These are phyloP conservation scores for Aegilops umbellulata DNA, from an alignment of 176 grass and related monocot genomes.

Conservation along the genomic window DNA sequence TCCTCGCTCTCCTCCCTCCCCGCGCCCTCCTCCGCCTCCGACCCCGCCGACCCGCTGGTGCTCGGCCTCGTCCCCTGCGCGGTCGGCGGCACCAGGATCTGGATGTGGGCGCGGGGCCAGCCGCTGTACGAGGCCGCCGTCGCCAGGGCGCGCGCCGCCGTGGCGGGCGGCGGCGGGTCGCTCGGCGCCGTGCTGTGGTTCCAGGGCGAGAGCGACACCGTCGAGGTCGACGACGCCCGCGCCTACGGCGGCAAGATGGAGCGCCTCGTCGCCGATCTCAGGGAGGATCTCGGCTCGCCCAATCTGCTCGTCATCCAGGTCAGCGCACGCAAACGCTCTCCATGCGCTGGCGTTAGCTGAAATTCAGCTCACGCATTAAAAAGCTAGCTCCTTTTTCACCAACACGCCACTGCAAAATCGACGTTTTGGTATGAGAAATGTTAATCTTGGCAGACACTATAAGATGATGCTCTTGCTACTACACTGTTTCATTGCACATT, in stretches of 20 bases:
- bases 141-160: conserved; percentile 52
- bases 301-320: conserved; percentile 87
- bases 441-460: background rate
- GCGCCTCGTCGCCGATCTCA: conserved; percentile 61
- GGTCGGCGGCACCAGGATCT: conserved; percentile 81
- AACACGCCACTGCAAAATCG: background rate
- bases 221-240: conserved; percentile 53
- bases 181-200: conserved; percentile 83
- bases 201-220: conserved; percentile 94
- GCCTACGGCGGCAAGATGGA: conserved; percentile 69
- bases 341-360: background rate
- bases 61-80: conserved; percentile 83
- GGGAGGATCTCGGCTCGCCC: conserved; percentile 67
- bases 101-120: conserved; percentile 64
- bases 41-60: background rate
- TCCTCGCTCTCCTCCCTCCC: background rate
- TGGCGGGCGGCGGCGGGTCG: conserved; percentile 34
- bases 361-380: background rate
- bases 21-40: background rate
- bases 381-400: conserved; percentile 21
- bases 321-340: background rate
- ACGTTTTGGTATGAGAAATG: background rate
- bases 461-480: background rate
- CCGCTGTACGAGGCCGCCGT: conserved; percentile 64
- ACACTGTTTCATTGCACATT: background rate